Percentiles rank a stretch among this genome's conserved stretches.
Conservation (phyloP, 768 basidiomycete species). For the Lepiota brunneoincarnata region DNA sequence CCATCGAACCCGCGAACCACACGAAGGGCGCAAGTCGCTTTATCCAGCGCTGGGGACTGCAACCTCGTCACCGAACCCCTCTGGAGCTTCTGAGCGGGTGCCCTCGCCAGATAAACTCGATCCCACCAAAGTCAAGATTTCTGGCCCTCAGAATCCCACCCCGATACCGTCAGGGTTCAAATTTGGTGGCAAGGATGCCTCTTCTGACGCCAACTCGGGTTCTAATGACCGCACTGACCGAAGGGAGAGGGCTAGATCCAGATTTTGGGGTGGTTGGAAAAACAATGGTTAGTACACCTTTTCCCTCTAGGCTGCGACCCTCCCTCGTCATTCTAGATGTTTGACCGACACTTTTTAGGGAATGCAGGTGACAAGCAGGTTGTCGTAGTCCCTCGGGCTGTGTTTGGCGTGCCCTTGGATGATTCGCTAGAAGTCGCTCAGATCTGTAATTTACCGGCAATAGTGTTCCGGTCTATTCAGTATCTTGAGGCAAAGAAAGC, state of each 20-base stretch:
- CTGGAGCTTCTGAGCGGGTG: slow-evolving; percentile 46
- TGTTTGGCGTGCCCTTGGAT: slow-evolving; percentile 86
- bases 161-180: slow-evolving; percentile 89
- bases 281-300: slow-evolving; percentile 41
- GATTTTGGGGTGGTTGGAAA: slow-evolving; percentile 92
- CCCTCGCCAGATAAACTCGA: slow-evolving; percentile 56
- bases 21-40: slow-evolving; percentile 60
- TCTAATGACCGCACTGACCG: slow-evolving; percentile 49
- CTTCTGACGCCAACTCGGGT: slow-evolving; percentile 36
- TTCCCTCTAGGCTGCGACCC: slow-evolving; percentile 3
- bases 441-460: slow-evolving; percentile 88
- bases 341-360: slow-evolving; percentile 14
- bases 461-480: slow-evolving; percentile 93
- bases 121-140: slow-evolving; percentile 72
- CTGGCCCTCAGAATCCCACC: slow-evolving; percentile 80
- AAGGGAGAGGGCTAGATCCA: slow-evolving; percentile 89
- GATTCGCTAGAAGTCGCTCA: slow-evolving; percentile 88
- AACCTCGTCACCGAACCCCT: slow-evolving; percentile 39
- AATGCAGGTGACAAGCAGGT: slow-evolving; percentile 32
- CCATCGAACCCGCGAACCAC: slow-evolving; percentile 45
- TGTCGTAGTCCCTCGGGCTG: slow-evolving; percentile 56
- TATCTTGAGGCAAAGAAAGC: slow-evolving; percentile 94
- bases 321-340: slow-evolving; percentile 8
- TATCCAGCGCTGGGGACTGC: slow-evolving; percentile 47
- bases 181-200: slow-evolving; percentile 75